These are phyloP conservation scores for Alternaria gaisen DNA, from an alignment of 2,329 filamentous ascomycete species.

Conservation along the genomic window DNA sequence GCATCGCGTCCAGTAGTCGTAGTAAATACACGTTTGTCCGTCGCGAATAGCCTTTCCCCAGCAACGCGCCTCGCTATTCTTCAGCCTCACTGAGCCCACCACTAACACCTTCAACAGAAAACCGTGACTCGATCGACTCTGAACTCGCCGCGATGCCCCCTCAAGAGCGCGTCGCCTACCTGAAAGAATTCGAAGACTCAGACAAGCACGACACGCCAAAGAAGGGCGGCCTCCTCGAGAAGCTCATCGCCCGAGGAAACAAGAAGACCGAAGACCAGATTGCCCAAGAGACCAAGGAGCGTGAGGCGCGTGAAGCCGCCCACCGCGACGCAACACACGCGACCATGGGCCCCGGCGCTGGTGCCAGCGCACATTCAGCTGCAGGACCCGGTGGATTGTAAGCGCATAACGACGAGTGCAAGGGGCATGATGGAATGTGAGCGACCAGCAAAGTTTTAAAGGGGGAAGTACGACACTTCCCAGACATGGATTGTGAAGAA, in stretches of 20 bases:
- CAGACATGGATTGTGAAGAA: conserved; percentile 2
- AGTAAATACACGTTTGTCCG: not conserved
- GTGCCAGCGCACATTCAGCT: conserved; percentile 26
- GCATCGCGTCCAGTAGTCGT: not conserved
- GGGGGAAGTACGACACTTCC: not conserved
- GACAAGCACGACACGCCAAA: conserved; percentile 43
- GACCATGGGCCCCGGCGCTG: conserved; percentile 20
- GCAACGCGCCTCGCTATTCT: not conserved
- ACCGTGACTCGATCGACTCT: conserved; percentile 44
- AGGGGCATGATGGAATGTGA: not conserved
- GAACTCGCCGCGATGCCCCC: conserved; percentile 46
- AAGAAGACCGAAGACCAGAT: conserved; percentile 49
- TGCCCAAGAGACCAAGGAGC: conserved; percentile 34
- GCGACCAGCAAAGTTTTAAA: not conserved
- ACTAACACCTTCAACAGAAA: conserved; percentile 26
- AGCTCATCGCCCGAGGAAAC: conserved; percentile 47
- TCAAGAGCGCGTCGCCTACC: conserved; percentile 45
- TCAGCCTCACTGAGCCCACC: not conserved
- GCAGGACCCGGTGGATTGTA: conserved; percentile 27
- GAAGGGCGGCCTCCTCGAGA: conserved; percentile 45
- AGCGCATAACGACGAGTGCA: not conserved
- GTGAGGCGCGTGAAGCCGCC: conserved; percentile 24
- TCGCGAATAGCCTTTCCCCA: not conserved
- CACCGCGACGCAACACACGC: conserved; percentile 27
- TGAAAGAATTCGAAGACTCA: conserved; percentile 49